A percentile compares a stretch with the other conserved stretches of the same genome.
phyloP scores from a whole-genome alignment of 805 yeast genomes.

The Metschnikowia colocasiae region DNA sequence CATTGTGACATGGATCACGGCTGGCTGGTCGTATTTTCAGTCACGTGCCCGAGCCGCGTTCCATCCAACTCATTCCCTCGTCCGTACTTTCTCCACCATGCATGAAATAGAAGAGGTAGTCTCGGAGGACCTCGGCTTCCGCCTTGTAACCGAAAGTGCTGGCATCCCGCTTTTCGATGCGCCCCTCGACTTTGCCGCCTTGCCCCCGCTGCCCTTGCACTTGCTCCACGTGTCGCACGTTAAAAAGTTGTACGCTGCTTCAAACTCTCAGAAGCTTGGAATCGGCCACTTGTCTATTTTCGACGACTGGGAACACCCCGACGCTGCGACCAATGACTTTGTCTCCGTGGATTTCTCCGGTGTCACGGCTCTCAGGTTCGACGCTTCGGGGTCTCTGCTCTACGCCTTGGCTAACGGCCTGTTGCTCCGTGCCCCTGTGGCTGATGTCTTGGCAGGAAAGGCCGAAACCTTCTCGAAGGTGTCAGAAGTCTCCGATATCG shows the following conservation, averaged over 20 bases:
- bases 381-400: slow-evolving; percentile 21
- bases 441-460: slow-evolving; percentile 5
- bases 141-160: slow-evolving; percentile 31
- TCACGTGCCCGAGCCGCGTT: background rate
- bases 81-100: background rate
- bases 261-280: slow-evolving; percentile 32
- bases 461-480: background rate
- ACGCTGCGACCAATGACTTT: slow-evolving; percentile 6
- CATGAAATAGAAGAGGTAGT: slow-evolving; percentile 15
- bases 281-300: slow-evolving; percentile 33
- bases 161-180: slow-evolving; percentile 25
- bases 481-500: slow-evolving; percentile 8
- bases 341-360: slow-evolving; percentile 10
- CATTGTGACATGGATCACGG: no score
- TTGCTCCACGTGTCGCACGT: slow-evolving; percentile 37
- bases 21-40: no score
- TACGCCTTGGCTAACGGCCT: slow-evolving; percentile 23
- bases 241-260: slow-evolving; percentile 33
- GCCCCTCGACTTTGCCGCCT: slow-evolving; percentile 29
- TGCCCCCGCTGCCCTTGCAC: slow-evolving; percentile 17
- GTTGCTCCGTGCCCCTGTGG: slow-evolving; percentile 18
- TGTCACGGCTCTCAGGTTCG: slow-evolving; percentile 18
- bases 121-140: slow-evolving; percentile 47
- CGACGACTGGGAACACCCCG: slow-evolving; percentile 21
- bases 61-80: background rate